Evolutionary conservation across 2,329 filamentous ascomycete species (phyloP), one percentile per base, ranked within the genome.

Genomic region (Colletotrichum zoysiae): DNA sequence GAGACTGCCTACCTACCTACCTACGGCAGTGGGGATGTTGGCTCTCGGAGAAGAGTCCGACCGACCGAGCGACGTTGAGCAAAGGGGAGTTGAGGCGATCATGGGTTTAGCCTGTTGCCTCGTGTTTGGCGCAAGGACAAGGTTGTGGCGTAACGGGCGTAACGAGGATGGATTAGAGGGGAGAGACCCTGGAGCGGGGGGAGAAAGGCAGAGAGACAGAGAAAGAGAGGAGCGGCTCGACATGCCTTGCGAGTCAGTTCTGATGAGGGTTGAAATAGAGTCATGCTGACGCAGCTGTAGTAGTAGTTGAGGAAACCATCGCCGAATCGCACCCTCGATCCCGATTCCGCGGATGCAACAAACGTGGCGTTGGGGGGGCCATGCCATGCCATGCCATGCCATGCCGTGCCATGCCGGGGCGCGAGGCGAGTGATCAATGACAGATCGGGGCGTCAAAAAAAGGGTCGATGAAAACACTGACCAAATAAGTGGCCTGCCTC

Each of bases 201-300:
- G 18, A 38, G 35, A 18, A 14, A 42, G 14, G 14, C 40, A 18
- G 12, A 44, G 18, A 18, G 42, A 44, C 20, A 6, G 18, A 44
- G 23, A 30, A 14, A 46, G 38, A 48, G 30, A 38, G 33, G 3
- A 14, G 42, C 26, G n/a, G 16, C 20, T 33, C 55, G 55, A 18
- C 62, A 33, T n/a, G 26, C 33, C 3, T 2, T 44, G 68, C 64
- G 68, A 71, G 68, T 71, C 68, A 71, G 64, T 42, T 35, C 38
- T 35, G n/a, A 51, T 44, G 64, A 71, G 40, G 20, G 48, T 40
- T 40, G 55, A 42, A 44, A 61, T 9, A 67, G 62, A 35, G 64
- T 71, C 68, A 71, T 71, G 64, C 64, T 50, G 56, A 61, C 26
- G 38, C 42, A 16, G 20, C 2, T n/a, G 20, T 20, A 14, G 48